These are phyloP conservation scores for Drechslera avenae DNA, from an alignment of 2,329 filamentous ascomycete species.

Conservation along the genomic window DNA sequence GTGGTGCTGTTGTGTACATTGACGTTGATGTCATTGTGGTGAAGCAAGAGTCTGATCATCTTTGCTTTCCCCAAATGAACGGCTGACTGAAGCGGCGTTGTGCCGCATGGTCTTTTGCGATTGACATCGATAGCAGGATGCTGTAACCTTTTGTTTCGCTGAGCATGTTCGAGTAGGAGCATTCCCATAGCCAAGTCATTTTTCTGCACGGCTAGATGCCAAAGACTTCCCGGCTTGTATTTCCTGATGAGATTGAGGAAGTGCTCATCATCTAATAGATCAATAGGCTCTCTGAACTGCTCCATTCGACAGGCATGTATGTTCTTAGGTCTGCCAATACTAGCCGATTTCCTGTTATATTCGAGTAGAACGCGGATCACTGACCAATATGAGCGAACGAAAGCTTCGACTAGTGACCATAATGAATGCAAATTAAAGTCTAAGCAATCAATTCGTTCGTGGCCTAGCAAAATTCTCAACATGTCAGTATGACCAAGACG, in stretches of 20 bases:
- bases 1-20: not conserved
- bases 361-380: not conserved
- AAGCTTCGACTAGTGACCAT: not conserved
- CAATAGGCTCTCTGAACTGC: not conserved
- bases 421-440: not conserved
- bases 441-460: not conserved
- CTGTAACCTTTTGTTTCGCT: rapidly evolving
- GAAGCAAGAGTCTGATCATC: not conserved
- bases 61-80: rapidly evolving
- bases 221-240: not conserved
- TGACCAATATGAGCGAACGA: not conserved
- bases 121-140: not conserved
- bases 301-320: not conserved
- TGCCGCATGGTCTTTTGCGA: too few relatives aligned
- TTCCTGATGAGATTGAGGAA: not conserved
- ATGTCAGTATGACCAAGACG: not conserved
- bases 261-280: not conserved
- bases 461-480: not conserved
- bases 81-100: not conserved
- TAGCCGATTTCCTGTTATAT: not conserved
- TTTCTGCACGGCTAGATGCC: not conserved
- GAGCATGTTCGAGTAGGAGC: not conserved
- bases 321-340: too few relatives aligned
- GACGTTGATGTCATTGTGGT: not conserved
- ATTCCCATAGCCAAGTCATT: not conserved